A percentile compares a stretch with the other conserved stretches of the same genome.
These are phyloP conservation scores for Trichomonas gallinae DNA, from an alignment of 208 protist genomes.

Conservation along the genomic window DNA sequence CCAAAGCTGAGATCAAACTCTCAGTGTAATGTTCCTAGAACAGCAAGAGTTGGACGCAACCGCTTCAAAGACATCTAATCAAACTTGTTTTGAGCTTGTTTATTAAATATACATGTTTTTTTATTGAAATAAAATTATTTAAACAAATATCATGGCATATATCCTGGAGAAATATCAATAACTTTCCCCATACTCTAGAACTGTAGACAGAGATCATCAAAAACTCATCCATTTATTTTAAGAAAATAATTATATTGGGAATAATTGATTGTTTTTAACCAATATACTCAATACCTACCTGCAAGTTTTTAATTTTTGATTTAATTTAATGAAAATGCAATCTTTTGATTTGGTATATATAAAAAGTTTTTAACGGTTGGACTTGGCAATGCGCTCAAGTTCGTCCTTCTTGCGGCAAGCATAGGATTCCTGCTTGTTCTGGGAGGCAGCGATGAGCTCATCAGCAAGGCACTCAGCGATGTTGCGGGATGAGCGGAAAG, in stretches of 20 bases:
- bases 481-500: conserved; percentile 98
- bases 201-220: too few species aligned
- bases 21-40: not conserved
- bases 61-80: not conserved
- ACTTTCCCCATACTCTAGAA: too few species aligned
- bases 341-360: not conserved
- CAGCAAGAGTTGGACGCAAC: not conserved
- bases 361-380: conserved; percentile 83
- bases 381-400: conserved; percentile 97
- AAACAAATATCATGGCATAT: too few species aligned
- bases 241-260: too few species aligned
- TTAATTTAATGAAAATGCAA: too few species aligned
- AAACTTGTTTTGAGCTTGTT: not conserved
- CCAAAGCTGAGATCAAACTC: not conserved
- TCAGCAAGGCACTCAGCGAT: conserved; percentile 99
- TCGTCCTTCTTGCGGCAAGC: conserved; percentile 99
- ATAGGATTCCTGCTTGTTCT: conserved; percentile 85
- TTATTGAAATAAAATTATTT: too few species aligned
- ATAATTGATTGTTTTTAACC: too few species aligned
- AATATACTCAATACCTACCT: too few species aligned
- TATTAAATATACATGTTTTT: too few species aligned
- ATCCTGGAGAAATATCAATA: too few species aligned
- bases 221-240: too few species aligned
- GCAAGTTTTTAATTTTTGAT: too few species aligned
- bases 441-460: conserved; percentile 86